Base-by-base conservation (phyloP, 2,329 filamentous ascomycete species). In the Metarhizium rileyi region DNA sequence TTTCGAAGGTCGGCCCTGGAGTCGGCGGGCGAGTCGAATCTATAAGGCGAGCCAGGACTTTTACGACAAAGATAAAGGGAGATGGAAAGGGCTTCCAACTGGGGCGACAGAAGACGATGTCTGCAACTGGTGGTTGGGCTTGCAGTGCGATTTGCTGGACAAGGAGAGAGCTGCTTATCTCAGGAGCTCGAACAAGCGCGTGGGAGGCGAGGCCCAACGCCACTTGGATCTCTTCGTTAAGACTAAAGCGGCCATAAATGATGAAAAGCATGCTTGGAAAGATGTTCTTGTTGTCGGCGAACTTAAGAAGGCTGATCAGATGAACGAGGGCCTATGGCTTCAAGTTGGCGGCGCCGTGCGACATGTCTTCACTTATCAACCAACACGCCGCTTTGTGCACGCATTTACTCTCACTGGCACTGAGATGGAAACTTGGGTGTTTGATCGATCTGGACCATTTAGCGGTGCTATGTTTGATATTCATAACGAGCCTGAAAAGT, bases 361-460 rank as follows among this genome's bases (percentile, higher is more conserved):
- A 35, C 44, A 36, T n/a, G 41, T 49, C 16, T 49, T 49, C 41
- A 28, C 47, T 23, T 7, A 23, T 26, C 47, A 44, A 22, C 47
- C 47, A 8, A 44, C 41, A 25, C 41, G 41, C 8, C 3, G 16
- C 2, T 44, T 49, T 22, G 47, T 49, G 4, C 40, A 43, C 40
- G 40, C 40, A 20, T 43, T 43, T 22, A 43, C 40, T 43, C 20
- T 26, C 12, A 46, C 25, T 20, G 45, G 49, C 27, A 48, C 44
- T 9, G 35, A 38, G 44, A 47, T 26, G 22, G n/a, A n/a, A n/a
- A n/a, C 36, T 28, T 50, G 49, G 49, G 44, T 40, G 4, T 50
- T 50, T 40, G 48, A 50, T 38, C 48, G 48, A 12, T 50, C 48
- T 30, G 48, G 43, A 28, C 43, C 41, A 28, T 50, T 46, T 27